These are phyloP conservation scores for Hyaloscypha hepaticicola DNA, from an alignment of 495 filamentous ascomycete species.

Conservation along the genomic window DNA sequence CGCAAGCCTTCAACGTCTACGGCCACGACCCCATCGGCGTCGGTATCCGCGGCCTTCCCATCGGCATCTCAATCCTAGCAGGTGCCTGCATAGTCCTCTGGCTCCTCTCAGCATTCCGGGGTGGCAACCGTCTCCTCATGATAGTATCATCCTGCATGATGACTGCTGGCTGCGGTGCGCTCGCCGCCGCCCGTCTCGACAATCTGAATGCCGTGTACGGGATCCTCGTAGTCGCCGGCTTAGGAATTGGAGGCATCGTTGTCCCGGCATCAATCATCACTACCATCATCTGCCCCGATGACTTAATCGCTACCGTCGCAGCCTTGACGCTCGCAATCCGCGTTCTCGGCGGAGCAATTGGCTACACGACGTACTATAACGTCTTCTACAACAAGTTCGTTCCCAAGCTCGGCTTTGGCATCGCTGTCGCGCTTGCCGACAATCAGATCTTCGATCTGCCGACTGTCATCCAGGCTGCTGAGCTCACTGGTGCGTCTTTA, in stretches of 20 bases:
- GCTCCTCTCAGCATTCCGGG: conserved; percentile 59
- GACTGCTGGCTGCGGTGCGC: conserved; percentile 67
- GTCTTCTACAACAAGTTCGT: conserved; percentile 67
- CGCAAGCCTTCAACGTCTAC: conserved; percentile 72
- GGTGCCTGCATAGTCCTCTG: conserved; percentile 63
- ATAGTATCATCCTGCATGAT: conserved; percentile 61
- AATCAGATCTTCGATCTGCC: conserved; percentile 52
- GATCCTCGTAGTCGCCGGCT: conserved; percentile 60
- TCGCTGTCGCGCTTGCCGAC: conserved; percentile 52
- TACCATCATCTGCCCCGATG: conserved; percentile 71
- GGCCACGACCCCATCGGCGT: conserved; percentile 67
- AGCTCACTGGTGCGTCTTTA: conserved; percentile 56
- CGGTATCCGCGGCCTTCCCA: conserved; percentile 63
- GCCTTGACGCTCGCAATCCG: conserved; percentile 73
- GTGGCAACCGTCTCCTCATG: conserved; percentile 62
- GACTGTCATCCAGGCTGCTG: conserved; percentile 48
- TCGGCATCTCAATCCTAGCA: conserved; percentile 61
- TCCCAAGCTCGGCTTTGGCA: conserved; percentile 48
- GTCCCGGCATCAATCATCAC: conserved; percentile 70
- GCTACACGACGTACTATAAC: conserved; percentile 76
- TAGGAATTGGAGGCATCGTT: conserved; percentile 73
- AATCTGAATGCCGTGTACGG: conserved; percentile 62
- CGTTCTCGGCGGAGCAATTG: conserved; percentile 67
- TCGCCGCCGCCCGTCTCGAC: conserved; percentile 55
- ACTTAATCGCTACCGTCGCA: conserved; percentile 71